phyloP scores from a whole-genome alignment of 495 filamentous ascomycete genomes.

The Neurospora discreta region DNA sequence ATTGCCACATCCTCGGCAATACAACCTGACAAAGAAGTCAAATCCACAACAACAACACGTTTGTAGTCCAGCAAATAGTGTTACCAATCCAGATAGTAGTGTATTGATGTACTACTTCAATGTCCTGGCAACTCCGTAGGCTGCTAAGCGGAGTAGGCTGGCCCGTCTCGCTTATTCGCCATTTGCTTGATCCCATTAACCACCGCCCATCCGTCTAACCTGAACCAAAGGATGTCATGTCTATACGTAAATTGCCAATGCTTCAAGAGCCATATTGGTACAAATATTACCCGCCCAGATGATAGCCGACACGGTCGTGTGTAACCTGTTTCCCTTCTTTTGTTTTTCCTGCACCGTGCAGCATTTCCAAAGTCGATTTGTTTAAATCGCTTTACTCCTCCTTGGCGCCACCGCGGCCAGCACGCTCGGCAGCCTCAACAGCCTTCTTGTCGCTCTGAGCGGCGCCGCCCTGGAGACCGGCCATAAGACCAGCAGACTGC shows the following conservation, averaged over 20 bases:
- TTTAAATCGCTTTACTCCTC: conserved; percentile 58
- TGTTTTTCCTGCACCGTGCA: not conserved
- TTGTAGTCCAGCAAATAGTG: not conserved
- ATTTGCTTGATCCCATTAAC: not conserved
- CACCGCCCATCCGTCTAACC: not conserved
- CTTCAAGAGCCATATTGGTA: not conserved
- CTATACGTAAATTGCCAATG: not conserved
- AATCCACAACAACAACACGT: not conserved
- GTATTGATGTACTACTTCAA: not conserved
- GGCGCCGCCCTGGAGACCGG: conserved; percentile 51
- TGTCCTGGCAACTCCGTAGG: not conserved
- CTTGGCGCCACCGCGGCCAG: conserved; percentile 77
- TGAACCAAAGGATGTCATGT: not conserved
- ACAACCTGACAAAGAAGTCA: not conserved
- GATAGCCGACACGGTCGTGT: not conserved
- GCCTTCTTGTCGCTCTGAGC: conserved; percentile 95
- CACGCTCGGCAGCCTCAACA: conserved; percentile 76
- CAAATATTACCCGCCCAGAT: not conserved
- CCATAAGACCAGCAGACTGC: conserved; percentile 69
- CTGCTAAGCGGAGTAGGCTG: not conserved
- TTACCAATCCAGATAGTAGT: not conserved
- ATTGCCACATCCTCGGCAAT: not conserved
- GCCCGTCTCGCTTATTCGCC: not conserved
- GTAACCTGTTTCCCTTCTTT: not conserved
- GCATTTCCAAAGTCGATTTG: not conserved